Evolutionary conservation across 2,329 filamentous ascomycete species (phyloP).

Genomic region (Sporothrix pseudoabietina): DNA sequence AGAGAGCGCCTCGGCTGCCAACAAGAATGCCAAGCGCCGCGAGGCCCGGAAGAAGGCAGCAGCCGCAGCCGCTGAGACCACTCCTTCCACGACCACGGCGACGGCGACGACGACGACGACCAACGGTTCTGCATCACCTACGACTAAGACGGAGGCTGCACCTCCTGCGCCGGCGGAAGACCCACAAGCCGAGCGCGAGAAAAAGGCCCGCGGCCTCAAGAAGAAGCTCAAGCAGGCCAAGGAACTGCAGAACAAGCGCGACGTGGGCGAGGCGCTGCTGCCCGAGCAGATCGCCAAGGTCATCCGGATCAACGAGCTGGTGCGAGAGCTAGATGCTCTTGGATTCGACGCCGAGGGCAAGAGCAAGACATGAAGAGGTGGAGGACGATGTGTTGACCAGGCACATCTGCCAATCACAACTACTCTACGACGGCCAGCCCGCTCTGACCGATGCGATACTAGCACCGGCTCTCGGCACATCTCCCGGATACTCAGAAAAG

Average conservation of each 20-base stretch:
- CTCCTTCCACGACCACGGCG: constrained; percentile 36
- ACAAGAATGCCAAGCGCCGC: constrained; percentile 87
- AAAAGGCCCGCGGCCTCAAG: constrained; percentile 85
- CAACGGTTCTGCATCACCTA: constrained; percentile 45
- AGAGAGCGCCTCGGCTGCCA: constrained; percentile 57
- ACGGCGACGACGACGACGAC: constrained; percentile 55
- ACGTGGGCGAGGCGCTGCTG: constrained; percentile 77
- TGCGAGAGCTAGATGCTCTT: constrained; percentile 80
- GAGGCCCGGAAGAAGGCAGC: constrained; percentile 54
- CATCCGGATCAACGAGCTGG: constrained; percentile 92
- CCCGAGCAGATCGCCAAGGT: constrained; percentile 98
- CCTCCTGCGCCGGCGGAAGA: constrained; percentile 33
- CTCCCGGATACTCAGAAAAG: not conserved
- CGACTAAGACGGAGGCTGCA: constrained; percentile 35
- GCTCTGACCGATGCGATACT: not conserved
- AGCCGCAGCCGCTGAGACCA: constrained; percentile 31
- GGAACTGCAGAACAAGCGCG: constrained; percentile 88
- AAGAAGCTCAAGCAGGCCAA: constrained; percentile 95
- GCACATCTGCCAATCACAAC: not conserved
- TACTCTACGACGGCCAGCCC: not conserved
- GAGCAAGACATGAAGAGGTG: constrained; percentile 25
- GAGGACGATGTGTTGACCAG: not conserved
- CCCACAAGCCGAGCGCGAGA: constrained; percentile 76
- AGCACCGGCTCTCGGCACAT: not conserved
- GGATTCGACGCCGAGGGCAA: constrained; percentile 74